Evolutionary conservation across 1,284 basidiomycete species (phyloP).

Genomic region (Stygiomarasmius scandens): DNA sequence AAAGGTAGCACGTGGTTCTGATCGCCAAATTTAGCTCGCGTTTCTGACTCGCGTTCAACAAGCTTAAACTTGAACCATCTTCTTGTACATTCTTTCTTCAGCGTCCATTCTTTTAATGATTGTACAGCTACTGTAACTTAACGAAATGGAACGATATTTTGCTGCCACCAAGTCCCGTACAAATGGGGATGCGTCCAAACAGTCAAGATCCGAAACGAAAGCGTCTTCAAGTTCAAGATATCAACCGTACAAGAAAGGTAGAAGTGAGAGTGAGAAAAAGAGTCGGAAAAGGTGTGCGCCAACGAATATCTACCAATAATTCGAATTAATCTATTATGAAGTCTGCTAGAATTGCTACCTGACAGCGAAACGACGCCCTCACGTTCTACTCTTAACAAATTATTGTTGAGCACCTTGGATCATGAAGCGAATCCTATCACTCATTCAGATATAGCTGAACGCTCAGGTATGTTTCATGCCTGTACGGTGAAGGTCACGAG

Average conservation of each 20-base stretch:
- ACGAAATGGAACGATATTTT: conserved; percentile 12
- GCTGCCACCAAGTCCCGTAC: not conserved
- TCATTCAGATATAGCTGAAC: conserved; percentile 62
- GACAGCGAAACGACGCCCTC: conserved; percentile 40
- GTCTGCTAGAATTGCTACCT: conserved; percentile 28
- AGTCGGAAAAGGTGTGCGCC: not conserved
- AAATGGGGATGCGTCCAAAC: too few species aligned
- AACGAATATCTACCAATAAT: not conserved
- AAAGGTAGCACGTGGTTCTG: not conserved
- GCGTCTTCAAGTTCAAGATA: conserved; percentile 6
- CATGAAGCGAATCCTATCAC: conserved; percentile 72
- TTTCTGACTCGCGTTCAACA: not conserved
- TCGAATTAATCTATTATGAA: not conserved
- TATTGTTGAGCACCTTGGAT: conserved; percentile 57
- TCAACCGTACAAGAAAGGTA: conserved; percentile 12
- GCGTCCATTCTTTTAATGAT: not conserved
- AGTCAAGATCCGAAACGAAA: not conserved
- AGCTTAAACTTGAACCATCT: too few species aligned
- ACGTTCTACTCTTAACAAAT: conserved; percentile 50
- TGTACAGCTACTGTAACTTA: conserved; percentile 4
- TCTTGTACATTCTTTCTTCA: too few species aligned
- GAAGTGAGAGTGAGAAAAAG: conserved; percentile 1
- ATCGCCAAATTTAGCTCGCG: not conserved
- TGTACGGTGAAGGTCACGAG: too few species aligned
- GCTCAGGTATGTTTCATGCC: conserved; percentile 48